phyloP scores from a whole-genome alignment of 2,329 filamentous ascomycete genomes.

The Immersiporthe knoxdaviesiana region DNA sequence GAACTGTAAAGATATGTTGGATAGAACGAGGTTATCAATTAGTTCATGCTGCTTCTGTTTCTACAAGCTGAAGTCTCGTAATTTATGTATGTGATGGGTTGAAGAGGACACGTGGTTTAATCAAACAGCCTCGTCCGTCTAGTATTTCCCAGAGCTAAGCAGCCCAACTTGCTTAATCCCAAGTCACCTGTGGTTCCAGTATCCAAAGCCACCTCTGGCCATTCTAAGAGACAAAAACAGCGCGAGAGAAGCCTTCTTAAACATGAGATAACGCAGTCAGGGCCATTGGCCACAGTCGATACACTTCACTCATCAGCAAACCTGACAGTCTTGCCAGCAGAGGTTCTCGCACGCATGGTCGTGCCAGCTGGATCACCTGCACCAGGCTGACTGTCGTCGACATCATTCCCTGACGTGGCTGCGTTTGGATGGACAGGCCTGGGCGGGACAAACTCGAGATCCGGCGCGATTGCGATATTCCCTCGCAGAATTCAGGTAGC shows the following conservation, averaged over 20 bases:
- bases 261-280: no score
- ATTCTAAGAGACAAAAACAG: no score
- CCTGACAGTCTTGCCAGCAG: neutral
- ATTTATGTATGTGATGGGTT: neutral
- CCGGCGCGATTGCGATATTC: neutral
- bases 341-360: neutral
- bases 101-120: no score
- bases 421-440: neutral
- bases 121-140: no score
- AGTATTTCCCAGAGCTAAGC: neutral
- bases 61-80: neutral
- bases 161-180: neutral
- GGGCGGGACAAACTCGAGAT: neutral
- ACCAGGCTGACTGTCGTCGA: neutral
- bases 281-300: no score
- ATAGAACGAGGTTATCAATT: neutral
- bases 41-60: neutral
- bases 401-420: neutral
- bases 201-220: neutral
- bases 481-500: neutral
- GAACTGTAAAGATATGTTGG: neutral
- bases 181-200: neutral
- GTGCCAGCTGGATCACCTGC: neutral
- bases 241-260: no score
- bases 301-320: neutral